These are phyloP conservation scores for Cladosporium austrohemisphaericum DNA, from an alignment of 2,329 filamentous ascomycete species.

Conservation along the genomic window DNA sequence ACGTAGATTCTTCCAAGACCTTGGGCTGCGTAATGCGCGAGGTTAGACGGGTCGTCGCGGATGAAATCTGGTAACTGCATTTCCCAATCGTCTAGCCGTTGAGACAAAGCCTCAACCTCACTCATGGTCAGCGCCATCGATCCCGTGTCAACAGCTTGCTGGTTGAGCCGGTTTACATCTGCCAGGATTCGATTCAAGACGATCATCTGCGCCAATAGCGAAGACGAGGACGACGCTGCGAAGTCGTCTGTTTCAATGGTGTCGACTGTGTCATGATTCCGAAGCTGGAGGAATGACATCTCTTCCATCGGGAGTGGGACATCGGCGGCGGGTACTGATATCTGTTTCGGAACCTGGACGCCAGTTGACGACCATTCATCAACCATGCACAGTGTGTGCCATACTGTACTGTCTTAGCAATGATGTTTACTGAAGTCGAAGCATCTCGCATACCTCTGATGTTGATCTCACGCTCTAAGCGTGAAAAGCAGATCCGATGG, in stretches of 20 bases:
- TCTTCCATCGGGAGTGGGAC: conserved; percentile 13
- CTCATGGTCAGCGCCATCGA: neutral
- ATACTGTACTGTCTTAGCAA: conserved; percentile 1
- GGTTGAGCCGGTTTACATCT: conserved; percentile 11
- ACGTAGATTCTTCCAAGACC: conserved; percentile 6
- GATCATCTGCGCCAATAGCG: conserved; percentile 11
- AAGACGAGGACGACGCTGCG: neutral
- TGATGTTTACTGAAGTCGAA: neutral
- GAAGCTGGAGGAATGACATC: conserved; percentile 4
- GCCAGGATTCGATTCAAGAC: conserved; percentile 8
- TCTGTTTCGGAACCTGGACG: conserved; percentile 11
- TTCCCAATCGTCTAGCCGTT: conserved; percentile 10
- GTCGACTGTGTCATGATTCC: conserved; percentile 1
- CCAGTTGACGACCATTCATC: conserved; percentile 14
- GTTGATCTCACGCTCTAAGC: conserved; percentile 9
- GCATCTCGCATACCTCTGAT: conserved; percentile 4
- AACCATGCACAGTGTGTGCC: conserved; percentile 10
- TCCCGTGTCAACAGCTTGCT: conserved; percentile 5
- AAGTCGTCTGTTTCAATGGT: conserved; percentile 7
- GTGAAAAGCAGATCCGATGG: neutral
- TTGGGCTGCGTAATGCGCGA: conserved; percentile 4
- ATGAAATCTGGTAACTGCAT: conserved; percentile 5
- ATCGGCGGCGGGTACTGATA: neutral
- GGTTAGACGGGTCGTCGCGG: conserved; percentile 9
- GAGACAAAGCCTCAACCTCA: conserved; percentile 4